Evolutionary conservation across 495 filamentous ascomycete genomes (phyloP), one percentile per base, ranked within the genome.

Genomic region (Elaphomyces granulatus): DNA sequence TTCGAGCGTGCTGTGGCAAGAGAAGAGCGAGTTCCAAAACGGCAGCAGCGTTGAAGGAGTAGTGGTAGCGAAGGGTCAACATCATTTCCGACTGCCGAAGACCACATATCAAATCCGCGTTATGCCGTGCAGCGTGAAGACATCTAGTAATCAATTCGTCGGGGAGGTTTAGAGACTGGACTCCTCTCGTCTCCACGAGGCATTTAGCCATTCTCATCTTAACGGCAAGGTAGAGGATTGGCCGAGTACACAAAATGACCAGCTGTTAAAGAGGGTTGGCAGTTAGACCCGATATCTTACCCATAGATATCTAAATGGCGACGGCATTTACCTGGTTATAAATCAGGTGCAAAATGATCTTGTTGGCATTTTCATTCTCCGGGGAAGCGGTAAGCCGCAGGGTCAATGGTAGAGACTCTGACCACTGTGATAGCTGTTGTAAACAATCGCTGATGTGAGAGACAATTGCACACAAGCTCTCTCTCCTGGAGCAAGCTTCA

Each of bases 1-100:
- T 8, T 35, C 19, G 33, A 9, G 7, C 14, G 14, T 35, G 33
- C 14, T 35, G 33, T 8, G 33, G 33, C 19, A 35, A 17, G 1
- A 35, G 33, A 17, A 35, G 33, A 15, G 33, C 34, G 7, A 67
- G 53, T 26, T 55, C 44, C 12, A 67, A 53, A 30, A 63, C 49
- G 32, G 64, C 45, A 37, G 59, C 61, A 6, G 63, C 63, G 47
- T 61, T 66, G 55, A 66, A 67, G 26, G 63, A 43, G 38, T 59
- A 50, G 48, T 67, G 64, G 37, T 63, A 50, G 12, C 60, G 61
- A 8, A 54, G 45, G 32, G 59, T 38, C 12, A 60, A 47, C 8
- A 61, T 49, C 35, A 48, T 53, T 19, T 41, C 36, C 12, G 39
- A 36, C 8, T 47, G 48, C 39, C 44, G 50, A 30, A 54, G 53